Conservation (phyloP, 2,329 filamentous ascomycete genomes). For the Sporothrix globosa region DNA sequence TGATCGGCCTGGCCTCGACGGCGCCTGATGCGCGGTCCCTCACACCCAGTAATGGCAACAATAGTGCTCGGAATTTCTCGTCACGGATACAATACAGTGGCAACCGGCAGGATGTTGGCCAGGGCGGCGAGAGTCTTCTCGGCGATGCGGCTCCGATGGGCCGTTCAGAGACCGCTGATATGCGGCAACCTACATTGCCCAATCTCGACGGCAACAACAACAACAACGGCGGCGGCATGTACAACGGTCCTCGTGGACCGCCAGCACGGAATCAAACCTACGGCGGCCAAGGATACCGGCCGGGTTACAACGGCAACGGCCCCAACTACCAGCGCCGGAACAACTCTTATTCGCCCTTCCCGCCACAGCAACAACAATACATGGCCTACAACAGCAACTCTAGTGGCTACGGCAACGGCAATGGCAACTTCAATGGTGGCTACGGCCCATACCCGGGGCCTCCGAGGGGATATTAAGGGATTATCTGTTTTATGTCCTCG, state of each 20-base stretch:
- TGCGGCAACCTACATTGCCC: slow-evolving; percentile 21
- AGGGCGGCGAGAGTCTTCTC: slow-evolving; percentile 18
- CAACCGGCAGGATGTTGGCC: background rate
- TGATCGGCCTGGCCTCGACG: slow-evolving; percentile 27
- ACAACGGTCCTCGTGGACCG: background rate
- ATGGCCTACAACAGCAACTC: slow-evolving; percentile 2
- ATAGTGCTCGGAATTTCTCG: slow-evolving; percentile 2
- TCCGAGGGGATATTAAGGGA: background rate
- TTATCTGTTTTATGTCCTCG: background rate
- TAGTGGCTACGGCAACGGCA: background rate
- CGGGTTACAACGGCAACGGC: background rate
- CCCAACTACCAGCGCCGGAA: slow-evolving; percentile 10
- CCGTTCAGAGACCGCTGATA: background rate
- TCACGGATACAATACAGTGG: slow-evolving; percentile 1
- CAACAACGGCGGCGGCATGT: background rate
- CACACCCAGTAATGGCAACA: slow-evolving; percentile 2
- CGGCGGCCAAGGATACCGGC: slow-evolving; percentile 5
- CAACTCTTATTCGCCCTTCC: slow-evolving; percentile 28
- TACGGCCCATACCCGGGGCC: background rate
- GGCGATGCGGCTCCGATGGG: slow-evolving; percentile 25
- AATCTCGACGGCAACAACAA: background rate
- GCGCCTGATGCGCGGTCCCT: slow-evolving; percentile 3
- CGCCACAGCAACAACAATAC: slow-evolving; percentile 19
- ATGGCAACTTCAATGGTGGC: slow-evolving; percentile 8
- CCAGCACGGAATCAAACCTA: slow-evolving; percentile 7